phyloP scores from a whole-genome alignment of 2,329 filamentous ascomycete genomes.

The Pseudopyricularia cyperi region DNA sequence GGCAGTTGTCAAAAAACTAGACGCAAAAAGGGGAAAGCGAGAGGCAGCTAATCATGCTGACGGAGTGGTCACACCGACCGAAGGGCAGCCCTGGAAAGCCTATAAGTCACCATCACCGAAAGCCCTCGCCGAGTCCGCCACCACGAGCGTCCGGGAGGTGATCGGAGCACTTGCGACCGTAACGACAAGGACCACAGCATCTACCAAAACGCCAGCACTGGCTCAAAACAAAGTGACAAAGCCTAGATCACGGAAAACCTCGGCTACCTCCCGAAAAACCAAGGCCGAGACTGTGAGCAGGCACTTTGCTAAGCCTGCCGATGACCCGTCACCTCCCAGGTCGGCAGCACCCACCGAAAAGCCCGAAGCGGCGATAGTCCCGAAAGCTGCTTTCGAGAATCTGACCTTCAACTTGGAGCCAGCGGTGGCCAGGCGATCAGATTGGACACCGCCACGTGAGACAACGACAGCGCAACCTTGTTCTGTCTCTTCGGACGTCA shows the following conservation, averaged over 20 bases:
- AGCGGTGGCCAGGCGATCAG: conserved; percentile 40
- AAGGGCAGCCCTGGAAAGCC: not conserved
- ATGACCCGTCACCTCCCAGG: conserved; percentile 6
- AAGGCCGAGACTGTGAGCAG: conserved; percentile 19
- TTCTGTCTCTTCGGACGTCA: conserved; percentile 17
- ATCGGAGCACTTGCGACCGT: not conserved
- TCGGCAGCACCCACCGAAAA: not conserved
- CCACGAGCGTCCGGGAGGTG: not conserved
- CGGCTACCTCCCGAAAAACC: conserved; percentile 6
- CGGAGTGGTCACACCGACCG: not conserved
- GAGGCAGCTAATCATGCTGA: not conserved
- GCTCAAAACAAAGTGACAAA: conserved; percentile 1
- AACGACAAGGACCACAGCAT: not conserved
- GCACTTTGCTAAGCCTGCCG: conserved; percentile 13
- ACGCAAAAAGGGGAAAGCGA: not conserved
- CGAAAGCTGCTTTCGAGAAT: not conserved
- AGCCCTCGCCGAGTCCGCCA: not conserved
- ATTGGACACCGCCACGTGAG: conserved; percentile 54
- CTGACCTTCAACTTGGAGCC: conserved; percentile 25
- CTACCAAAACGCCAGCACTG: not conserved
- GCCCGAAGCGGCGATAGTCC: not conserved
- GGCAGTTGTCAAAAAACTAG: not conserved
- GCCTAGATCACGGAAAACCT: not conserved
- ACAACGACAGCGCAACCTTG: conserved; percentile 8
- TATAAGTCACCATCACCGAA: not conserved